Conservation (phyloP, 176 grass and related monocot genomes). For the Rhynchospora breviuscula region DNA sequence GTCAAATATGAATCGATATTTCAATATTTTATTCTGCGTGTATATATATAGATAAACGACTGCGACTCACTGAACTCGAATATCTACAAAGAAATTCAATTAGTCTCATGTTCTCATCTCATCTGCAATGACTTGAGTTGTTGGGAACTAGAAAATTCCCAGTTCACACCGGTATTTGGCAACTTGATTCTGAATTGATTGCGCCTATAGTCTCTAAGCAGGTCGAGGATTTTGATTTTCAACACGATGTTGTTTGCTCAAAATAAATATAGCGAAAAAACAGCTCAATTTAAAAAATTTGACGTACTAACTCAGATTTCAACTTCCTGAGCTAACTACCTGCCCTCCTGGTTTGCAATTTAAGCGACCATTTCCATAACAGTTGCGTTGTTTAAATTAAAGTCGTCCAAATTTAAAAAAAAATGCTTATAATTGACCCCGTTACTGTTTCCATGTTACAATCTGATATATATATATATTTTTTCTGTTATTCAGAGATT, state of each 20-base stretch:
- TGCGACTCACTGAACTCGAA: too few species aligned
- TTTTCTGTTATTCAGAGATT: background rate
- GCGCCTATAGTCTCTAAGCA: too few species aligned
- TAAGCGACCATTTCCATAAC: background rate
- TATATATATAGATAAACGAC: too few species aligned
- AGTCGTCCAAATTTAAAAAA: background rate
- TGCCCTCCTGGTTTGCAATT: background rate
- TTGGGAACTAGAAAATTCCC: background rate
- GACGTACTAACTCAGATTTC: background rate
- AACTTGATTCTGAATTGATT: conserved; percentile 1
- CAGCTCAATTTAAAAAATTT: background rate
- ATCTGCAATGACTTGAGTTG: too few species aligned
- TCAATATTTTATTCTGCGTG: too few species aligned
- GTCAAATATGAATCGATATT: too few species aligned
- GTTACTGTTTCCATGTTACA: background rate
- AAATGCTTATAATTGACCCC: background rate
- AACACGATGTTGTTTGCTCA: background rate
- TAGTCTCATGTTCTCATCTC: too few species aligned
- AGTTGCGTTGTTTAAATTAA: background rate
- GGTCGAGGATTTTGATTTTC: background rate
- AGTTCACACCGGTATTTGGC: background rate
- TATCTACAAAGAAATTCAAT: too few species aligned
- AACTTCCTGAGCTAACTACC: background rate
- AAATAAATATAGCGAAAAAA: background rate
- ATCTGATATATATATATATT: background rate